These are phyloP conservation scores for Chlorella variabilis DNA, from an alignment of 163 green algal species.

Conservation along the genomic window DNA sequence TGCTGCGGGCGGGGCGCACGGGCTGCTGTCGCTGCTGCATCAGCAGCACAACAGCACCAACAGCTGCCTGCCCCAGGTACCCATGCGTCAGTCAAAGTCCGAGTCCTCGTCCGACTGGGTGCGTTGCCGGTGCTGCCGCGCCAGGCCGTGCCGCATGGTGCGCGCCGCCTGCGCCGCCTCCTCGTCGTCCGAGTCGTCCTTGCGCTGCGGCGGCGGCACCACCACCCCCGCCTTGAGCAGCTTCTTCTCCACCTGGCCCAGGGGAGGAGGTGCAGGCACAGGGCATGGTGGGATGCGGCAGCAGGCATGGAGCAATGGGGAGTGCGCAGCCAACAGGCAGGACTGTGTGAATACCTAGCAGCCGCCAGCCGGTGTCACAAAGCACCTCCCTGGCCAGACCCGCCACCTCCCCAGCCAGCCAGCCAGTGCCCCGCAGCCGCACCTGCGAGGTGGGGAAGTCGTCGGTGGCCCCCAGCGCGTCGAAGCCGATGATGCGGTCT, in stretches of 20 bases:
- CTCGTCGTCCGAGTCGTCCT: slow-evolving; percentile 48
- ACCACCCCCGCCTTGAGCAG: slow-evolving; percentile 57
- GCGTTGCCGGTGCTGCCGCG: not conserved
- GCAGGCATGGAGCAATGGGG: not conserved
- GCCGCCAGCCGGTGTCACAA: too few relatives aligned
- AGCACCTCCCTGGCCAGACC: too few relatives aligned
- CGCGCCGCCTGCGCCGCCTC: not conserved
- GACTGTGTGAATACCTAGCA: too few relatives aligned
- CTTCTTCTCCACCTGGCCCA: slow-evolving; percentile 58
- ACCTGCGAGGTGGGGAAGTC: slow-evolving; percentile 78
- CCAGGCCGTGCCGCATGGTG: slow-evolving; percentile 25
- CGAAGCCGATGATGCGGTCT: slow-evolving; percentile 91
- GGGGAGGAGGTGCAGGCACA: not conserved
- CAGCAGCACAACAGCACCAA: too few relatives aligned
- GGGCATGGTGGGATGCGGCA: not conserved
- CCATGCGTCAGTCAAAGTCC: slow-evolving; percentile 55
- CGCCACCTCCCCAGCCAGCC: too few relatives aligned
- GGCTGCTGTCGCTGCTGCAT: too few relatives aligned
- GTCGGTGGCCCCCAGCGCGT: slow-evolving; percentile 80
- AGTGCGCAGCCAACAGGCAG: not conserved
- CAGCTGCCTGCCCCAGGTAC: not conserved
- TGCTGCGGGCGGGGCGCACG: too few relatives aligned
- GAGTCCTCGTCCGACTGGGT: slow-evolving; percentile 62
- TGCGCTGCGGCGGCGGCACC: slow-evolving; percentile 10
- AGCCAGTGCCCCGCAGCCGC: not conserved